These are phyloP conservation scores for Mycena citricolor DNA, from an alignment of 1,284 basidiomycete genomes.

Conservation along the genomic window DNA sequence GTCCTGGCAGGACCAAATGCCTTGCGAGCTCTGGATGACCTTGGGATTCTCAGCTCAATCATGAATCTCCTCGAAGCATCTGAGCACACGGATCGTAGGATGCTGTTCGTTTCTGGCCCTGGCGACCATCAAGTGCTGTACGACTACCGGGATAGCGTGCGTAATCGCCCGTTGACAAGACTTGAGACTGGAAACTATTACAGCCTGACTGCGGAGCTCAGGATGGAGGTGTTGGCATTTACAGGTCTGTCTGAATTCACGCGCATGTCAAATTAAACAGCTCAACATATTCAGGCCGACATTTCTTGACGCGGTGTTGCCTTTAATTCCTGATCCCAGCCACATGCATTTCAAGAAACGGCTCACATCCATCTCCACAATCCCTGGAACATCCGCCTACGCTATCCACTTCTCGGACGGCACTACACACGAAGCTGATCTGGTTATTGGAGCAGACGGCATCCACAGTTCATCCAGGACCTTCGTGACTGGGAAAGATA, in stretches of 20 bases:
- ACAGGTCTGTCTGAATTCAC: constrained; percentile 38
- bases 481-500: constrained; percentile 33
- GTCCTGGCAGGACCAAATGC: constrained; percentile 49
- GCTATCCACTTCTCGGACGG: constrained; percentile 47
- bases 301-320: constrained; percentile 49
- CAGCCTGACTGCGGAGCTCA: constrained; percentile 39
- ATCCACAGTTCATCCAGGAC: constrained; percentile 47
- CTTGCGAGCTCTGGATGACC: constrained; percentile 41
- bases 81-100: constrained; percentile 33
- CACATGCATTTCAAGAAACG: constrained; percentile 52
- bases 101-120: constrained; percentile 43
- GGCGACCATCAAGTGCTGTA: constrained; percentile 46
- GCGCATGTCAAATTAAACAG: not conserved
- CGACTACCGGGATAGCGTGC: constrained; percentile 37
- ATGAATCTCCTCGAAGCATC: constrained; percentile 37
- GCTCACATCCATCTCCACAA: constrained; percentile 38
- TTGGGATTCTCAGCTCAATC: constrained; percentile 45
- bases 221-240: constrained; percentile 42
- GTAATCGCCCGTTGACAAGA: too few species aligned
- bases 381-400: constrained; percentile 29
- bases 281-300: constrained; percentile 36
- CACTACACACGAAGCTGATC: constrained; percentile 44
- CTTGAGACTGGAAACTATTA: too few species aligned
- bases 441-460: constrained; percentile 56
- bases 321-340: constrained; percentile 39